Percentiles rank a stretch among this genome's conserved stretches.
These are phyloP conservation scores for Leptomonas pyrrhocoris DNA, from an alignment of 208 protist genomes.

Conservation along the genomic window DNA sequence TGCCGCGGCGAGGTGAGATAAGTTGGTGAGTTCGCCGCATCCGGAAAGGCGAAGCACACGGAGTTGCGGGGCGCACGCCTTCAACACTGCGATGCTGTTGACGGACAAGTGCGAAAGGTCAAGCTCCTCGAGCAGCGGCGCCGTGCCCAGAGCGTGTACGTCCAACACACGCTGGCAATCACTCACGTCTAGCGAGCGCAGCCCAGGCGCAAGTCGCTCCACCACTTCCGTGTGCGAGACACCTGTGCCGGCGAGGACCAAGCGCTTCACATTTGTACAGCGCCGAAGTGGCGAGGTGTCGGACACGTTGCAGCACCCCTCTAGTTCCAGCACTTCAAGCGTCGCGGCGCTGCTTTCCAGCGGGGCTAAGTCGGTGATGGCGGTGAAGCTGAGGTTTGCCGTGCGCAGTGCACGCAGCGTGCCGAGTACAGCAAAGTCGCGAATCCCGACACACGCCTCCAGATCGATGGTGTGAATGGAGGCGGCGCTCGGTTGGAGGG, in stretches of 20 bases:
- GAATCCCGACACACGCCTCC: background rate
- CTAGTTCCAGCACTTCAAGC: conserved; percentile 4
- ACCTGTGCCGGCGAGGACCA: background rate
- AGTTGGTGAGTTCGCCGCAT: background rate
- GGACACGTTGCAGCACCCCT: conserved; percentile 2
- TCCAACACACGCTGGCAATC: background rate
- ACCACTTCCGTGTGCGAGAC: conserved; percentile 2
- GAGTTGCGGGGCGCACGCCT: background rate
- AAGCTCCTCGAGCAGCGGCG: conserved; percentile 11
- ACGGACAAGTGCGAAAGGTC: conserved; percentile 11
- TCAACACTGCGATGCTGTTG: background rate
- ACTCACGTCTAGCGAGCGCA: conserved; percentile 3
- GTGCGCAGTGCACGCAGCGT: background rate
- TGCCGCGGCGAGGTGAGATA: conserved; percentile 4
- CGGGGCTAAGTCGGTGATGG: background rate
- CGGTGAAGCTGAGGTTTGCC: conserved; percentile 10
- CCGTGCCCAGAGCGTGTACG: background rate
- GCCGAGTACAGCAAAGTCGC: background rate
- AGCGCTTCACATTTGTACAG: background rate
- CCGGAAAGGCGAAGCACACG: conserved; percentile 9
- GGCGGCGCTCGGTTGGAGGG: conserved; percentile 6
- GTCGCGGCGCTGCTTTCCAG: conserved; percentile 6
- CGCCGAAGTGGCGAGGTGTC: background rate
- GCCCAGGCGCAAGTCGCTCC: background rate
- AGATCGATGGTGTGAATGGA: conserved; percentile 6